Evolutionary conservation across 192 early-diverging fungal genomes (phyloP).

Genomic region (Podila clonocystis): DNA sequence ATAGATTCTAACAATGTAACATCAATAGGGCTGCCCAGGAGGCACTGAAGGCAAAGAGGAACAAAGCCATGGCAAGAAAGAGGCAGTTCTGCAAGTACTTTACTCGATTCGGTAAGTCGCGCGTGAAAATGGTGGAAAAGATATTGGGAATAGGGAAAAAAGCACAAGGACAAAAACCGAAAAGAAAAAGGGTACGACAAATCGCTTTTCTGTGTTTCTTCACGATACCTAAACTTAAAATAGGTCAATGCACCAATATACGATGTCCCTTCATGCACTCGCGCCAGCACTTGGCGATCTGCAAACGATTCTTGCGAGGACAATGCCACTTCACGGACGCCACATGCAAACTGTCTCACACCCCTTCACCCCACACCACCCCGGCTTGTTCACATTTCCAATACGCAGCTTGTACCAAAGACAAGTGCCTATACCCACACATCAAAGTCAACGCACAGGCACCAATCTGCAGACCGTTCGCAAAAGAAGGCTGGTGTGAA

Average conservation of each 20-base stretch:
- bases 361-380: slow-evolving; percentile 58
- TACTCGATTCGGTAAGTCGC: slow-evolving; percentile 45
- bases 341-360: slow-evolving; percentile 64
- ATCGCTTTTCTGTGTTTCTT: not conserved
- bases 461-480: slow-evolving; percentile 73
- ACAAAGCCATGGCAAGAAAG: slow-evolving; percentile 10
- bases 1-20: not conserved
- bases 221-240: not conserved
- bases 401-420: slow-evolving; percentile 62
- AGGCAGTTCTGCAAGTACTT: slow-evolving; percentile 39
- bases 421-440: slow-evolving; percentile 67
- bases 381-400: slow-evolving; percentile 77
- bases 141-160: not conserved
- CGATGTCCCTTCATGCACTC: slow-evolving; percentile 62
- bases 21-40: slow-evolving; percentile 21
- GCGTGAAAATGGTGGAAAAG: not conserved
- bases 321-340: slow-evolving; percentile 55
- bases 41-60: slow-evolving; percentile 14
- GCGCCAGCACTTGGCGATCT: slow-evolving; percentile 57
- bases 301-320: slow-evolving; percentile 55
- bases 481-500: slow-evolving; percentile 69
- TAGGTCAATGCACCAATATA: slow-evolving; percentile 50
- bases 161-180: not conserved
- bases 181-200: slow-evolving; percentile 6
- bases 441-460: slow-evolving; percentile 64